phyloP scores from a whole-genome alignment of 2,329 filamentous ascomycete species.

The Endocalyx cinctus region DNA sequence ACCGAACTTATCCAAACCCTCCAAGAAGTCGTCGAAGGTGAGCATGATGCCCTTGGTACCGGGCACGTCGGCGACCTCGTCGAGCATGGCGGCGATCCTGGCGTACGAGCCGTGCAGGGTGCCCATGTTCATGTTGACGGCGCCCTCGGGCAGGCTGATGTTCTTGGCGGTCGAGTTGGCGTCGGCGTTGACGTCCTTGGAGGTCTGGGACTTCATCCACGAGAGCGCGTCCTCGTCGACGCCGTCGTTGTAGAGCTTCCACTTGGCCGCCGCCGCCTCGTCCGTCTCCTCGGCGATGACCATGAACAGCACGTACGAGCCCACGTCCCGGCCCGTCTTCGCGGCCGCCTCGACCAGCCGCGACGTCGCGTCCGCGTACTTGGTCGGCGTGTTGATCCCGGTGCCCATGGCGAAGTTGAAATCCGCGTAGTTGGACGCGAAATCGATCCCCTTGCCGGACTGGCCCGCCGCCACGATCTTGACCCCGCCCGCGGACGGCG shows the following conservation, averaged over 20 bases:
- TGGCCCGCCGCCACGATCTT: constrained; percentile 29
- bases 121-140: constrained; percentile 28
- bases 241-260: constrained; percentile 27
- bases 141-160: constrained; percentile 23
- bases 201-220: constrained; percentile 27
- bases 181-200: constrained; percentile 27
- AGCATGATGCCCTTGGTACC: constrained; percentile 31
- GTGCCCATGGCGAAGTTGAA: constrained; percentile 29
- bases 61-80: constrained; percentile 24
- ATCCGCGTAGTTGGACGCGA: constrained; percentile 26
- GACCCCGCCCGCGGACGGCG: constrained; percentile 15
- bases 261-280: constrained; percentile 24
- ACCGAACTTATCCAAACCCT: constrained; percentile 25
- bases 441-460: constrained; percentile 28
- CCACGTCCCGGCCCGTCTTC: constrained; percentile 25
- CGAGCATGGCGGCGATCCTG: constrained; percentile 25
- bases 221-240: constrained; percentile 25
- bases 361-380: constrained; percentile 18
- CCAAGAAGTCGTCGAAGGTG: constrained; percentile 27
- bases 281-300: constrained; percentile 28
- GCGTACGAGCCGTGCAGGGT: constrained; percentile 24
- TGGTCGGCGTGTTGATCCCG: constrained; percentile 27
- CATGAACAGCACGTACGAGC: constrained; percentile 30
- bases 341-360: constrained; percentile 24
- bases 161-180: constrained; percentile 21